A percentile compares a stretch with the other conserved stretches of the same genome.
These are phyloP conservation scores for Geranium brycei DNA, from an alignment of 345 rosid genomes.

Conservation along the genomic window DNA sequence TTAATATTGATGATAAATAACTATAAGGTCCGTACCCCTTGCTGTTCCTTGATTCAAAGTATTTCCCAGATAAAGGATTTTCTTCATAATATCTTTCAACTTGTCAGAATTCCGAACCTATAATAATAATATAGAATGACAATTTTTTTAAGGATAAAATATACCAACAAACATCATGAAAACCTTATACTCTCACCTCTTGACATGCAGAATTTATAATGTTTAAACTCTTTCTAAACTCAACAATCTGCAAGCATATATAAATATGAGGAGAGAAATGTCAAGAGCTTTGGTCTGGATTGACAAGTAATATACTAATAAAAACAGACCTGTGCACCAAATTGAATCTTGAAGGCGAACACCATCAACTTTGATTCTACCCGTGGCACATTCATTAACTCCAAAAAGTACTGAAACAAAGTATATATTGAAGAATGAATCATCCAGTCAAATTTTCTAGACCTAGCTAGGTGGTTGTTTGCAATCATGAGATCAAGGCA, in stretches of 20 bases:
- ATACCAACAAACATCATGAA: conserved; percentile 1
- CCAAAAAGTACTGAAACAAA: conserved; percentile 64
- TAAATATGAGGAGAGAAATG: conserved; percentile 9
- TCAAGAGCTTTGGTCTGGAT: background rate
- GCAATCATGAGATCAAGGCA: background rate
- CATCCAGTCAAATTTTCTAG: background rate
- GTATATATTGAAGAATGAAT: no score
- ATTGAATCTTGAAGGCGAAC: conserved; percentile 93
- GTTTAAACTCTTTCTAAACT: conserved; percentile 76
- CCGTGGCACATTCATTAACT: conserved; percentile 96
- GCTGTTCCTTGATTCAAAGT: conserved; percentile 96
- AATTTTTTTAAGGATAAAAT: background rate
- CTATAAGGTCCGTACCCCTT: conserved; percentile 47
- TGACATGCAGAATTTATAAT: conserved; percentile 81
- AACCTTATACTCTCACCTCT: conserved; percentile 45
- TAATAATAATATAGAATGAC: background rate
- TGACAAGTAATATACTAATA: conserved; percentile 2
- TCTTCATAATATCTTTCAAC: conserved; percentile 90
- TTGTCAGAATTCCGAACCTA: conserved; percentile 77
- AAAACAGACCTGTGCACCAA: conserved; percentile 71
- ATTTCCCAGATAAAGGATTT: conserved; percentile 83
- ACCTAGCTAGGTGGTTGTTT: background rate
- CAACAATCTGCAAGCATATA: conserved; percentile 42
- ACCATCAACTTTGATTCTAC: conserved; percentile 94
- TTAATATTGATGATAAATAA: no score